Evolutionary conservation across 192 early-diverging fungal genomes (phyloP).

Genomic region (Phlyctochytrium bullatum): DNA sequence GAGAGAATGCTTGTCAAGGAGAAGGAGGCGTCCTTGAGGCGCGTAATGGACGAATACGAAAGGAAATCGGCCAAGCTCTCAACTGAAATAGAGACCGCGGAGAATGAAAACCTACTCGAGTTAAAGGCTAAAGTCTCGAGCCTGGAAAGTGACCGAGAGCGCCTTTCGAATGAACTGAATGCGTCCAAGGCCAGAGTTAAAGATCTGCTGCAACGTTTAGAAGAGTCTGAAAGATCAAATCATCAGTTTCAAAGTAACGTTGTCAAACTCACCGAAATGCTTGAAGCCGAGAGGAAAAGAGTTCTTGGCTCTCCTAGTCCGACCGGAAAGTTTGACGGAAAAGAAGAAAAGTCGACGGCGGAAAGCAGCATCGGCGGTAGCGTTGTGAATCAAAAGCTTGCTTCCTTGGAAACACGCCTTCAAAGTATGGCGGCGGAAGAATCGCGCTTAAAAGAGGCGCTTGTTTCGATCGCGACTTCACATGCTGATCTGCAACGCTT

Average conservation of each 20-base stretch:
- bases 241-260: slow-evolving; percentile 24
- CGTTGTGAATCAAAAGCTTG: slow-evolving; percentile 18
- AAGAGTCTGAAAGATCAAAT: slow-evolving; percentile 21
- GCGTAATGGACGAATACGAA: neutral
- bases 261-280: slow-evolving; percentile 19
- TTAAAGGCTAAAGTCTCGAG: neutral
- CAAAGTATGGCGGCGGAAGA: slow-evolving; percentile 18
- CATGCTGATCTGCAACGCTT: slow-evolving; percentile 18
- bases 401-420: slow-evolving; percentile 8
- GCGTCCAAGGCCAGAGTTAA: neutral
- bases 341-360: neutral
- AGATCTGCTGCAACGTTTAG: neutral
- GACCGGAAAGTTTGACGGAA: too few relatives aligned
- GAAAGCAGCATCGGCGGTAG: neutral
- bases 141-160: slow-evolving; percentile 10
- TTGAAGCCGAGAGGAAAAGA: slow-evolving; percentile 12
- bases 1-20: slow-evolving; percentile 10
- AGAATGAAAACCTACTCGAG: too few relatives aligned
- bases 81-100: neutral
- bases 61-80: neutral
- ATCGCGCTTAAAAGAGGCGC: slow-evolving; percentile 16
- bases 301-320: neutral
- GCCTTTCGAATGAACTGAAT: neutral
- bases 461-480: slow-evolving; percentile 6
- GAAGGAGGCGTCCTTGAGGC: slow-evolving; percentile 6